These are phyloP conservation scores for Centrapalus pauciflorus DNA, from an alignment of 129 eudicot genomes.

Conservation along the genomic window DNA sequence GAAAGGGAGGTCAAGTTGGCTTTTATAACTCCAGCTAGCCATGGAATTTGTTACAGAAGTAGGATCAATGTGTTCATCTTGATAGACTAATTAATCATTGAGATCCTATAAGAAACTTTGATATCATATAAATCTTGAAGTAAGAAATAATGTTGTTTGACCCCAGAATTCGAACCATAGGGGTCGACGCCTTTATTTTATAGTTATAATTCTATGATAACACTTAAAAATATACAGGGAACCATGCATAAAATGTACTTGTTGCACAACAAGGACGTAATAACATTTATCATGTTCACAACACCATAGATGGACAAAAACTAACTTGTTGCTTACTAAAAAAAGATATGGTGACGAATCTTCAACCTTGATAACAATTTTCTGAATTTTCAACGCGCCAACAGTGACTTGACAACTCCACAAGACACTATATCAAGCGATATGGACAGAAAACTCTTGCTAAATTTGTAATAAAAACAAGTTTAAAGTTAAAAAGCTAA, in stretches of 20 bases:
- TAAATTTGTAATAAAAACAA: too few species aligned
- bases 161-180: neutral
- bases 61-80: too few species aligned
- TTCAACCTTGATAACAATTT: neutral
- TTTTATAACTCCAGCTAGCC: neutral
- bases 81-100: neutral
- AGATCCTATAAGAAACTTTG: neutral
- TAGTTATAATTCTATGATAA: neutral
- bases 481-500: neutral
- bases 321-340: neutral
- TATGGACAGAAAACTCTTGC: too few species aligned
- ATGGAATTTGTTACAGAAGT: too few species aligned
- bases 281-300: neutral
- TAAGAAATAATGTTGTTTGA: conserved; percentile 6
- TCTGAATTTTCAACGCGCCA: too few species aligned
- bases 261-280: neutral
- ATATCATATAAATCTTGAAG: neutral
- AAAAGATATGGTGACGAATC: neutral
- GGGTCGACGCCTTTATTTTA: neutral
- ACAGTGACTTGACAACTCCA: neutral
- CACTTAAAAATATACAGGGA: neutral
- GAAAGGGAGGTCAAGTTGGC: neutral
- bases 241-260: neutral
- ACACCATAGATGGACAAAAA: neutral
- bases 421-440: neutral